Evolutionary conservation across 257 asterid species (phyloP).

Genomic region (Eustoma russellianum): DNA sequence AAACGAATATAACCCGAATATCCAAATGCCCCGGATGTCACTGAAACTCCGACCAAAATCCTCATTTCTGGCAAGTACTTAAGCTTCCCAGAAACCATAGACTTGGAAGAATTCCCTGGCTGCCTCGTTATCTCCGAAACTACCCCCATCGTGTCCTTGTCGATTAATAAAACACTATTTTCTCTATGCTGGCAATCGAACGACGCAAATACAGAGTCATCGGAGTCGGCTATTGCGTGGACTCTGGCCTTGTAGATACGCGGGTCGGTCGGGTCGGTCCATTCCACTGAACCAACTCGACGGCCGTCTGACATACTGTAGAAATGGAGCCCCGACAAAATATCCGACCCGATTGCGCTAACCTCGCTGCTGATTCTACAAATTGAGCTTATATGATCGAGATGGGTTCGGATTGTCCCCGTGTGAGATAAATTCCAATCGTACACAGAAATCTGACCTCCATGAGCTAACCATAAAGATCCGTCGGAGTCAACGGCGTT

Average conservation of each 20-base stretch:
- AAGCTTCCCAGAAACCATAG: slow-evolving; percentile 57
- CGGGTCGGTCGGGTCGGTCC: slow-evolving; percentile 83
- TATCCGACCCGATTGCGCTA: slow-evolving; percentile 57
- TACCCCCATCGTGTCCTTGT: slow-evolving; percentile 47
- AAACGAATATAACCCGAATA: slow-evolving; percentile 75
- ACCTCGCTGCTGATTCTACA: slow-evolving; percentile 37
- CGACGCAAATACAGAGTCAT: slow-evolving; percentile 51
- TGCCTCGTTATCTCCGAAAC: slow-evolving; percentile 60
- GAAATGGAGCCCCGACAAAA: slow-evolving; percentile 60
- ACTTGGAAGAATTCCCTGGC: slow-evolving; percentile 64
- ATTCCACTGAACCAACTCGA: slow-evolving; percentile 57
- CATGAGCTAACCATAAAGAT: slow-evolving; percentile 79
- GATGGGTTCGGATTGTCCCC: slow-evolving; percentile 66
- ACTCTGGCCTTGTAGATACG: slow-evolving; percentile 76
- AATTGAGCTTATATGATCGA: slow-evolving; percentile 50
- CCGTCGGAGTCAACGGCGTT: slow-evolving; percentile 70
- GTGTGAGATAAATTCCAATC: slow-evolving; percentile 76
- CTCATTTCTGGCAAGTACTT: slow-evolving; percentile 34
- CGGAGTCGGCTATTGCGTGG: slow-evolving; percentile 56
- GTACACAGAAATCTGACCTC: slow-evolving; percentile 80
- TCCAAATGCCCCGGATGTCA: slow-evolving; percentile 81
- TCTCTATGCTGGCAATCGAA: slow-evolving; percentile 73
- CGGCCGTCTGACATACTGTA: slow-evolving; percentile 61
- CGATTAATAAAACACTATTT: slow-evolving; percentile 63
- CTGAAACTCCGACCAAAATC: slow-evolving; percentile 50